These are phyloP conservation scores for Musa schizocarpa DNA, from an alignment of 176 grass and related monocot genomes.

Conservation along the genomic window DNA sequence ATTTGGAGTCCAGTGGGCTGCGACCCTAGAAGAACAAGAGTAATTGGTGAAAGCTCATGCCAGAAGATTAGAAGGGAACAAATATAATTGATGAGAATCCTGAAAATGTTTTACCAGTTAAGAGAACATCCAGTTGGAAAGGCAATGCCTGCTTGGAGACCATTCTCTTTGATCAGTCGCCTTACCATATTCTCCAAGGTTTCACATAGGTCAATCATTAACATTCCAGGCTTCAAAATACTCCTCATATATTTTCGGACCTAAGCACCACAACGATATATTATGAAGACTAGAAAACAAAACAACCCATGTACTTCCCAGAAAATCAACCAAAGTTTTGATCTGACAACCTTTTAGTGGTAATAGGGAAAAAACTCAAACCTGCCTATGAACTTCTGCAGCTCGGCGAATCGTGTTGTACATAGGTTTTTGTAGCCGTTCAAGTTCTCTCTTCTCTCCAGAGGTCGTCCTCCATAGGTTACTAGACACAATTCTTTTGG, in stretches of 20 bases:
- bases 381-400: conserved; percentile 99
- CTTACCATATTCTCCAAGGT: conserved; percentile 45
- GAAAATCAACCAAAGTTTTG: conserved; percentile 5
- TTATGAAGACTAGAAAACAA: background rate
- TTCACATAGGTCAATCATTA: conserved; percentile 91
- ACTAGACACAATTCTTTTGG: conserved; percentile 31
- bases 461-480: conserved; percentile 91
- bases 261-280: conserved; percentile 28
- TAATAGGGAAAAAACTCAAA: conserved; percentile 22
- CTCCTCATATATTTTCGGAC: conserved; percentile 91
- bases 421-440: conserved; percentile 73
- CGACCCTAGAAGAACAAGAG: conserved; percentile 52
- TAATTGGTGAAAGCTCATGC: background rate
- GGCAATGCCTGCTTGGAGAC: conserved; percentile 49
- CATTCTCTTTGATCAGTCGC: conserved; percentile 30
- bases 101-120: conserved; percentile 32
- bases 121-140: conserved; percentile 51
- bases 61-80: conserved; percentile 1
- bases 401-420: conserved; percentile 81
- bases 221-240: conserved; percentile 87
- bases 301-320: background rate
- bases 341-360: conserved; percentile 1
- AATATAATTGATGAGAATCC: background rate
- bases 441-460: conserved; percentile 89
- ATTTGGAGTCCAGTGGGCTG: conserved; percentile 98